phyloP scores from a whole-genome alignment of 192 early-diverging fungal genomes.

The Cladochytrium replicatum region DNA sequence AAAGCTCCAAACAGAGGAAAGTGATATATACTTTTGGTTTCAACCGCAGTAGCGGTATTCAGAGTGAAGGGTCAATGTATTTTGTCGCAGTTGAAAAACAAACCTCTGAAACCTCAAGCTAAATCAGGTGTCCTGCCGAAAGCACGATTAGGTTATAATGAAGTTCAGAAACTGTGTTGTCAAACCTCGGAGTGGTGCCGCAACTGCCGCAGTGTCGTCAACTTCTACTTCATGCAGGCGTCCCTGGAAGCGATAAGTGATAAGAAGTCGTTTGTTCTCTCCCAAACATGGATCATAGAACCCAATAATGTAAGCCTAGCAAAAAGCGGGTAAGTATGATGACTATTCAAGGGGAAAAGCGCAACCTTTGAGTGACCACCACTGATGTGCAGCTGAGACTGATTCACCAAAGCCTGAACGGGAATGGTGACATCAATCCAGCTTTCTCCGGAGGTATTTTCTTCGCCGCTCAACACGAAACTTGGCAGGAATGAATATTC shows the following conservation, averaged over 20 bases:
- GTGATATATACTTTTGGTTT: no score
- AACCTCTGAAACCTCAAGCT: no score
- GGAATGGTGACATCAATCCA: slow-evolving; percentile 78
- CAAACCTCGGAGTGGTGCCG: slow-evolving; percentile 68
- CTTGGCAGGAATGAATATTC: slow-evolving; percentile 1
- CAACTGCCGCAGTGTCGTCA: slow-evolving; percentile 66
- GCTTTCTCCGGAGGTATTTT: slow-evolving; percentile 8
- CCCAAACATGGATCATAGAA: slow-evolving; percentile 96
- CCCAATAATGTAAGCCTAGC: slow-evolving; percentile 70
- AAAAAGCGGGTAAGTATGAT: background rate
- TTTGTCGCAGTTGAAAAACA: no score
- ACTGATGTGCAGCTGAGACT: slow-evolving; percentile 80
- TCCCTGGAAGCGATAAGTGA: slow-evolving; percentile 77
- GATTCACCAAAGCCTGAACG: slow-evolving; percentile 71
- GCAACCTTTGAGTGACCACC: slow-evolving; percentile 76
- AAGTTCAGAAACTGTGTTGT: no score
- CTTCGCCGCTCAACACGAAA: no score
- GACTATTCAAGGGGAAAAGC: background rate
- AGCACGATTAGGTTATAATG: no score
- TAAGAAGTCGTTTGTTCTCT: slow-evolving; percentile 67
- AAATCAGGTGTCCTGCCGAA: no score
- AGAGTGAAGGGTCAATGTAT: no score
- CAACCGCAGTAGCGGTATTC: no score
- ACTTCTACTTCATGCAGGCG: slow-evolving; percentile 71
- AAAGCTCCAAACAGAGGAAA: no score